Base-by-base conservation (phyloP, 2,329 filamentous ascomycete species). In the Xylogone sp. region DNA sequence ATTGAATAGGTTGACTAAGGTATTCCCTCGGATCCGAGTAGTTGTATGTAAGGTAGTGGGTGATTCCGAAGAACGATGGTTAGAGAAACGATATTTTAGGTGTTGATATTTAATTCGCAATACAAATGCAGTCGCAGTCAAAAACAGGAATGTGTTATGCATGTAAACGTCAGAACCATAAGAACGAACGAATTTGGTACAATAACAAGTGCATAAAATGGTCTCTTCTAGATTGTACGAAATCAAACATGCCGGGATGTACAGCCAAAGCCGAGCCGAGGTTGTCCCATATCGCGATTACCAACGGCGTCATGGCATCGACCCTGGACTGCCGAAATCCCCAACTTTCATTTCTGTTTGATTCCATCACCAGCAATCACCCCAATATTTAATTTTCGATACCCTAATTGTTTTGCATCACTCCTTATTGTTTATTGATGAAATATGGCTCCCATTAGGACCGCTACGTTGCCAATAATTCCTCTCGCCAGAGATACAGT, bases 41-140 rank as follows among this genome's bases (percentile, higher is more conserved):
- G 90, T 97, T 18, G 86, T 96, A 22, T 90, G 89, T 59, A 86
- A 86, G 55, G 79, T 96, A 62, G 84, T 92, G 22, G 82, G 86
- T 50, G 90, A 96, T 60, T 82, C 87, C 55, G 90, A 97, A 70
- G 83, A 87, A 59, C 81, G 92, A 56, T 97, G 92, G 92, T 83
- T 97, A 45, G 93, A 97, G 74, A 84, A 83, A 66, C 84, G 84
- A 63, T 97, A 97, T 69, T 87, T 96, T 67, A 85, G 92, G n/a
- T 96, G 91, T 69, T 96, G 59, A 73, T 12, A 4, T 24, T 27
- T 46, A n/a, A n/a, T n/a, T n/a, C n/a, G n/a, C n/a, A n/a, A n/a
- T n/a, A n/a, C n/a, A n/a, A n/a, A n/a, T n/a, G n/a, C n/a, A n/a
- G n/a, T n/a, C n/a, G n/a, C n/a, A n/a, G n/a, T n/a, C n/a, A n/a